Percentiles rank a stretch among this genome's conserved stretches.
phyloP scores from a whole-genome alignment of 371 early-diverging fungal species.

The Thermomucor indicae-seudaticae region DNA sequence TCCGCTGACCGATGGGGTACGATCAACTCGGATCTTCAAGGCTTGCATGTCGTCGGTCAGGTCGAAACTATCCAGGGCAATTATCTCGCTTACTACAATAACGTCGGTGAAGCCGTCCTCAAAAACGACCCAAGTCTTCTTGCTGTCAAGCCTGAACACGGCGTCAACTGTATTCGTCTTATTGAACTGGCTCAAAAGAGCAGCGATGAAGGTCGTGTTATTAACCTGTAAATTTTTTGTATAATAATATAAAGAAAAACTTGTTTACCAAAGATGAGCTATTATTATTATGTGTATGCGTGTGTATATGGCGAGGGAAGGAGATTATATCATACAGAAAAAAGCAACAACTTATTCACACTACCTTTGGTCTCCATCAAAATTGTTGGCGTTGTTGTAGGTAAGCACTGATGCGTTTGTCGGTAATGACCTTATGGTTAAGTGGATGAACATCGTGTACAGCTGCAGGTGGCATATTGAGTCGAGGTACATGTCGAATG shows the following conservation, averaged over 20 bases:
- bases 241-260: no score
- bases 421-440: slow-evolving; percentile 27
- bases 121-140: slow-evolving; percentile 38
- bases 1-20: slow-evolving; percentile 42
- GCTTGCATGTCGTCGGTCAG: slow-evolving; percentile 52
- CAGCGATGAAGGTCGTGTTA: slow-evolving; percentile 42
- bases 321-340: no score
- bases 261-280: no score
- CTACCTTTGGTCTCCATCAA: no score
- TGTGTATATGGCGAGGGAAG: no score
- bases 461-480: not conserved
- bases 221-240: slow-evolving; percentile 18
- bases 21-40: slow-evolving; percentile 50
- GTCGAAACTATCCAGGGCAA: slow-evolving; percentile 56
- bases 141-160: slow-evolving; percentile 64
- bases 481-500: slow-evolving; percentile 1
- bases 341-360: no score
- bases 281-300: no score
- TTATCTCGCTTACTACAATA: slow-evolving; percentile 62
- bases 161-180: slow-evolving; percentile 60
- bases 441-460: slow-evolving; percentile 23
- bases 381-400: slow-evolving; percentile 11
- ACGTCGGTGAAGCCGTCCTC: slow-evolving; percentile 59
- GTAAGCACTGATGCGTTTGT: slow-evolving; percentile 33
- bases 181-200: slow-evolving; percentile 72